A percentile compares a stretch with the other conserved stretches of the same genome.
Evolutionary conservation across 345 rosid genomes (phyloP).

Genomic region (Chamaenerion angustifolium): DNA sequence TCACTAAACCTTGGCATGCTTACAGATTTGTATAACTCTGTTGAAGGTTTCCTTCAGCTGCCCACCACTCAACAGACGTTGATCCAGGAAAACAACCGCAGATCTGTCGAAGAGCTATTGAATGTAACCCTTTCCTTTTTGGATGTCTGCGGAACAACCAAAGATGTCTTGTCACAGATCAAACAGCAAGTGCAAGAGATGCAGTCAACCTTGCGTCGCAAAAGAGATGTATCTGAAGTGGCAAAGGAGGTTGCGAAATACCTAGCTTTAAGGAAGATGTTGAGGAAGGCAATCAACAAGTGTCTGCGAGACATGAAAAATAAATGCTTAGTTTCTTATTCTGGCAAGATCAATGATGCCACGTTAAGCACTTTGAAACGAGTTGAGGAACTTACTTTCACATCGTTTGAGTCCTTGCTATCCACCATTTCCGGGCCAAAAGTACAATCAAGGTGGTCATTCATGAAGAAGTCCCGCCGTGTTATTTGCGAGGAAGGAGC

Average conservation of each 20-base stretch:
- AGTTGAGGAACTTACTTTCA: conserved; percentile 2
- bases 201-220: conserved; percentile 17
- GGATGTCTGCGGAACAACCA: conserved; percentile 18
- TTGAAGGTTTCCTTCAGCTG: conserved; percentile 17
- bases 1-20: conserved; percentile 17
- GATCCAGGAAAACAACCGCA: conserved; percentile 15
- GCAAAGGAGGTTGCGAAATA: conserved; percentile 10
- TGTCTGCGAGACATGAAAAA: conserved; percentile 14
- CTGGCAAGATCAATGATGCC: not conserved
- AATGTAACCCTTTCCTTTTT: conserved; percentile 26
- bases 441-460: conserved; percentile 6
- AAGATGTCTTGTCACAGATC: conserved; percentile 20
- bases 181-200: conserved; percentile 19
- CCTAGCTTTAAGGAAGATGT: conserved; percentile 18
- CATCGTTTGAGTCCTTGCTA: conserved; percentile 2
- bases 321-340: not conserved
- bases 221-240: conserved; percentile 6
- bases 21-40: conserved; percentile 16
- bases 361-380: conserved; percentile 1
- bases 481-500: not conserved
- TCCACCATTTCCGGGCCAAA: conserved; percentile 1
- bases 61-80: conserved; percentile 13
- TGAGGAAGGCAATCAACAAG: conserved; percentile 14
- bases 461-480: conserved; percentile 1
- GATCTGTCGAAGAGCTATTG: conserved; percentile 15